phyloP scores from a whole-genome alignment of 2,329 filamentous ascomycete genomes.

The Hymenotorrendiella dingleyae region DNA sequence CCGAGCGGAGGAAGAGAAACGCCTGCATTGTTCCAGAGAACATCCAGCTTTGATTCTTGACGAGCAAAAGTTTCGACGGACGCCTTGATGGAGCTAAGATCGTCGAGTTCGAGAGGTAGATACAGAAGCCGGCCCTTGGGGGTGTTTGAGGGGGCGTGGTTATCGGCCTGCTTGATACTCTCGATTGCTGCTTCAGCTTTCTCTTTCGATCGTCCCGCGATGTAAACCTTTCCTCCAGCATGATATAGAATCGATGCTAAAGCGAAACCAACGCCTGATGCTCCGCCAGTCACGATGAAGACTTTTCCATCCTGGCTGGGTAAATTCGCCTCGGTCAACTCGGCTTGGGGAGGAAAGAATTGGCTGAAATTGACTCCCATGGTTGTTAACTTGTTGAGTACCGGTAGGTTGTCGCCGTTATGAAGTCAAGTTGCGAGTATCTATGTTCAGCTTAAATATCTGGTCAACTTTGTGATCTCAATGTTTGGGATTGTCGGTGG shows the following conservation, averaged over 20 bases:
- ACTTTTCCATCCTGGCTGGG: conserved; percentile 5
- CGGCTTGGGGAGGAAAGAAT: conserved; percentile 30
- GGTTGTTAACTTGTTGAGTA: no score
- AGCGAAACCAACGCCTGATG: conserved; percentile 30
- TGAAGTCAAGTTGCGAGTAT: no score
- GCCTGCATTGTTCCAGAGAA: conserved; percentile 34
- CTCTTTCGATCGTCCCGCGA: conserved; percentile 34
- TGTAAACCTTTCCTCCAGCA: conserved; percentile 36
- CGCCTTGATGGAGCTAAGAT: conserved; percentile 32
- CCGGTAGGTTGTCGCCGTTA: no score
- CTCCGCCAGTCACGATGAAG: conserved; percentile 13
- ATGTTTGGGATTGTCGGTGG: no score
- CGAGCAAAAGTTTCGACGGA: conserved; percentile 30
- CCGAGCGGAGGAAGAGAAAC: conserved; percentile 4
- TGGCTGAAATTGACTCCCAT: conserved; percentile 1
- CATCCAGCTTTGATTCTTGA: conserved; percentile 32
- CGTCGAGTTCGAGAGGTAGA: conserved; percentile 32
- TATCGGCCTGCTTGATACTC: conserved; percentile 26
- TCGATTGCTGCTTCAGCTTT: conserved; percentile 34
- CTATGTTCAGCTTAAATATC: no score
- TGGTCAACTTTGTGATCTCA: no score
- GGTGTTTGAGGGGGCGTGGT: conserved; percentile 9
- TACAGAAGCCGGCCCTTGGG: conserved; percentile 30
- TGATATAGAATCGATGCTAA: conserved; percentile 33
- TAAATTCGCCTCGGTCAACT: conserved; percentile 34